phyloP scores from a whole-genome alignment of 257 asterid species.

The Lavandula angustifolia region DNA sequence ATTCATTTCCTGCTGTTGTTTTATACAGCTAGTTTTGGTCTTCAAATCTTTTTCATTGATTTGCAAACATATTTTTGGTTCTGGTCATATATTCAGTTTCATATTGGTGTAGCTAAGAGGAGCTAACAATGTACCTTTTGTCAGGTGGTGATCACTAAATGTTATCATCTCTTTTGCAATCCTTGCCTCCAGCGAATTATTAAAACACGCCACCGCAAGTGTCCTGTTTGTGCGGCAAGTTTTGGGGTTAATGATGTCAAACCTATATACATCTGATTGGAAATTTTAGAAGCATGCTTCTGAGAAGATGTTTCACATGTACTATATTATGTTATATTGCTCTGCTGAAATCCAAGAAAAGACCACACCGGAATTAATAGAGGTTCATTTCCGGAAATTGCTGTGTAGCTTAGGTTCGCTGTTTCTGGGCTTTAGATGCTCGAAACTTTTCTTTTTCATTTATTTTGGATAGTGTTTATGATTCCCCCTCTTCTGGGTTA shows the following conservation, averaged over 20 bases:
- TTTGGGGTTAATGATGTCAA: slow-evolving; percentile 86
- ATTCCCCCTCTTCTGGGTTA: slow-evolving; percentile 11
- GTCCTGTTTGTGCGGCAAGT: slow-evolving; percentile 88
- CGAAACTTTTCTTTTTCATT: slow-evolving; percentile 16
- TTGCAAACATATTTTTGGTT: background rate
- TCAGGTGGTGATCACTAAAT: slow-evolving; percentile 95
- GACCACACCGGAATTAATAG: slow-evolving; percentile 26
- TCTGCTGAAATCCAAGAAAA: slow-evolving; percentile 34
- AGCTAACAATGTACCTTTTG: slow-evolving; percentile 24
- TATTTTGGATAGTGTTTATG: slow-evolving; percentile 24
- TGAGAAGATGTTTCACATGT: slow-evolving; percentile 33
- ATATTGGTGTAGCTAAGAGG: background rate
- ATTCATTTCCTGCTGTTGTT: slow-evolving; percentile 7
- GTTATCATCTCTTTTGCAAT: slow-evolving; percentile 95
- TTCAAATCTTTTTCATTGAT: background rate
- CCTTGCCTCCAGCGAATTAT: slow-evolving; percentile 74
- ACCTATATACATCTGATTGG: slow-evolving; percentile 83
- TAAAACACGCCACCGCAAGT: slow-evolving; percentile 83
- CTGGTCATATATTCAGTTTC: background rate
- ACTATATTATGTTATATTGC: slow-evolving; percentile 25
- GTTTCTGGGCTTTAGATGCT: slow-evolving; percentile 28
- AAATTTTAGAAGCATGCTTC: slow-evolving; percentile 21
- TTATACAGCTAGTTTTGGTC: too few species aligned
- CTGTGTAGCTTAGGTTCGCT: slow-evolving; percentile 31
- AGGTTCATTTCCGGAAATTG: slow-evolving; percentile 25